Conservation (phyloP, 2,329 filamentous ascomycete genomes). For the Calycina marina region DNA sequence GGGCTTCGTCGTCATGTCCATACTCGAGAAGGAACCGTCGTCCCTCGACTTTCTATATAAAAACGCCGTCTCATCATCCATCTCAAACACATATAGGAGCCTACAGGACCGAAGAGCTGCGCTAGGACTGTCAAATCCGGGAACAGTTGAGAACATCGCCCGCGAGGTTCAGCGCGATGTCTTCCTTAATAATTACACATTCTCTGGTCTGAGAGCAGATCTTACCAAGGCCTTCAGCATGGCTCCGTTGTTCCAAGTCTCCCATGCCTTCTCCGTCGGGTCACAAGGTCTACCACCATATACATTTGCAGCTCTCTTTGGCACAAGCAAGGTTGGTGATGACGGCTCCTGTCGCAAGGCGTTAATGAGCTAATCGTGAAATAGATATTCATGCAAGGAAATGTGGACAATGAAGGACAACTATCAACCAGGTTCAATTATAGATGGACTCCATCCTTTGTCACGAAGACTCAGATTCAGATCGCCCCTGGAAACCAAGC, state of each 20-base stretch:
- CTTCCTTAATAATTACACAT: constrained; percentile 91
- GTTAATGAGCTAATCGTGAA: constrained; percentile 10
- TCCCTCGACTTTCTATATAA: constrained; percentile 53
- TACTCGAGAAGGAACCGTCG: constrained; percentile 27
- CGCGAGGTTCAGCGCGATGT: constrained; percentile 94
- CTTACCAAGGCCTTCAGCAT: constrained; percentile 94
- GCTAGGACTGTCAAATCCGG: constrained; percentile 82
- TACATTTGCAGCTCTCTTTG: constrained; percentile 86
- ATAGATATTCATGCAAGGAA: constrained; percentile 90
- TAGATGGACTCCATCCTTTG: constrained; percentile 65
- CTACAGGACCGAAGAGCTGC: constrained; percentile 79
- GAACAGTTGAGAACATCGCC: constrained; percentile 76
- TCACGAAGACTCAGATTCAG: constrained; percentile 80
- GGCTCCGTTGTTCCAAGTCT: constrained; percentile 88
- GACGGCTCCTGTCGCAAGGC: background rate
- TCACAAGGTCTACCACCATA: constrained; percentile 83
- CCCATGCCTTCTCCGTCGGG: constrained; percentile 91
- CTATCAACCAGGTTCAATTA: constrained; percentile 87
- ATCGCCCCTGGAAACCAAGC: constrained; percentile 69
- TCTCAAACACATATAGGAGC: constrained; percentile 65
- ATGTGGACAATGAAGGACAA: constrained; percentile 81
- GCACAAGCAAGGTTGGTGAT: constrained; percentile 67
- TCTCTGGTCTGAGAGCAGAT: constrained; percentile 89
- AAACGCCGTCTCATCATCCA: constrained; percentile 54
- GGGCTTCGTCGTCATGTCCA: constrained; percentile 21